phyloP scores from a whole-genome alignment of 2,329 filamentous ascomycete genomes.

The Calonectria leucothoes region DNA sequence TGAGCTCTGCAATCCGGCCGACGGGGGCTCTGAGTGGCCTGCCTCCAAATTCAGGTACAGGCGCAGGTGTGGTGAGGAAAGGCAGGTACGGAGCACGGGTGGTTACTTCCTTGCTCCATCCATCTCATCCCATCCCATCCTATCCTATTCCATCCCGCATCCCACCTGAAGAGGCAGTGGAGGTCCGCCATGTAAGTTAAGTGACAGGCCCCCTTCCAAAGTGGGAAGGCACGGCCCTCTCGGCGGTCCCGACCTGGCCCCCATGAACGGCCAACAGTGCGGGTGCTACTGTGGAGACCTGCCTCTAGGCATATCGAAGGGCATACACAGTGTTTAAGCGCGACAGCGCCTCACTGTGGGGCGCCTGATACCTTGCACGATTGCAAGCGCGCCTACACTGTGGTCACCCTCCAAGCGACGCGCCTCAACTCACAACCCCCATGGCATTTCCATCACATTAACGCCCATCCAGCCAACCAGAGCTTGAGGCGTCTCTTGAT shows the following conservation, averaged over 20 bases:
- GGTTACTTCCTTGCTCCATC: not conserved
- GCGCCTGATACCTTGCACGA: slow-evolving; percentile 27
- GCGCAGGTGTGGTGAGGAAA: not conserved
- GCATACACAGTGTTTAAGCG: slow-evolving; percentile 32
- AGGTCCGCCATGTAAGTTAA: not conserved
- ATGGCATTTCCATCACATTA: slow-evolving; percentile 26
- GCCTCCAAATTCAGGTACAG: not conserved
- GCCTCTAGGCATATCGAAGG: not conserved
- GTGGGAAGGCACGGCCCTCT: slow-evolving; percentile 10
- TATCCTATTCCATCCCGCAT: not conserved
- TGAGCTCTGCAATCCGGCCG: not conserved
- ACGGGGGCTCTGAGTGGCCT: not conserved
- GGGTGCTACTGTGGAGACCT: slow-evolving; percentile 26
- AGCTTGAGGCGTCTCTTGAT: slow-evolving; percentile 22
- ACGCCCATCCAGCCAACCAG: slow-evolving; percentile 26
- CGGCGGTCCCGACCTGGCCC: slow-evolving; percentile 8
- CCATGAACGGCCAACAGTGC: slow-evolving; percentile 12
- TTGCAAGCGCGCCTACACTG: slow-evolving; percentile 39
- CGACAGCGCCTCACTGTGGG: slow-evolving; percentile 29
- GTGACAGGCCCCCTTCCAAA: not conserved
- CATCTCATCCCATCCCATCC: not conserved
- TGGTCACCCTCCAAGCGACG: slow-evolving; percentile 33
- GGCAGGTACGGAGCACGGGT: not conserved
- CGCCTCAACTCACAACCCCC: slow-evolving; percentile 31
- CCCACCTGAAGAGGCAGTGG: not conserved